A percentile compares a stretch with the other conserved stretches of the same genome.
phyloP scores from a whole-genome alignment of 495 filamentous ascomycete species.

The Lindgomyces ingoldianus region DNA sequence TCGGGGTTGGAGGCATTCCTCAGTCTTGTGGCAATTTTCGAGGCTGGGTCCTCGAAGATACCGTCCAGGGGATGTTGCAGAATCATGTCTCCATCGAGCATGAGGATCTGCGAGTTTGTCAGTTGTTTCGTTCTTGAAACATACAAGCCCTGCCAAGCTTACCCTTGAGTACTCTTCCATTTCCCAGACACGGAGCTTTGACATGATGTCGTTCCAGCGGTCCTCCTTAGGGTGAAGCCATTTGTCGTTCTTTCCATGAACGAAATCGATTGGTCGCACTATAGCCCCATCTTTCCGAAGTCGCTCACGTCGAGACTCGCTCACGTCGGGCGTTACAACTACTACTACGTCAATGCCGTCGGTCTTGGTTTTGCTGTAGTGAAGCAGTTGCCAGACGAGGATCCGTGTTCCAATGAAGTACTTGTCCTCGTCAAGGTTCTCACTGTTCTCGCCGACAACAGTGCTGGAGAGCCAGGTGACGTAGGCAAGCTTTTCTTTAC shows the following conservation, averaged over 20 bases:
- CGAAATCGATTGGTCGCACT: constrained; percentile 26
- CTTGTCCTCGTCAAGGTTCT: constrained; percentile 26
- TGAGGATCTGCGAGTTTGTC: constrained; percentile 17
- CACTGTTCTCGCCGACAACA: constrained; percentile 11
- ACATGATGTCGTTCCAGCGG: constrained; percentile 35
- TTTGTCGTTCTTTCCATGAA: constrained; percentile 19
- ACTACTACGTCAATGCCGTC: constrained; percentile 37
- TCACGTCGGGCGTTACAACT: constrained; percentile 37
- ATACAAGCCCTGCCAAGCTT: background rate
- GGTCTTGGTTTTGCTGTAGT: constrained; percentile 32
- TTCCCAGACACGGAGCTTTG: constrained; percentile 38
- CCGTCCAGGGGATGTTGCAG: constrained; percentile 31
- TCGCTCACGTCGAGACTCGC: constrained; percentile 21
- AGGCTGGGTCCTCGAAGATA: constrained; percentile 33
- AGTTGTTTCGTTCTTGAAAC: background rate
- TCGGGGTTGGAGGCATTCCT: background rate
- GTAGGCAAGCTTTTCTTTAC: constrained; percentile 15
- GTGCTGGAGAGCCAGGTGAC: constrained; percentile 35
- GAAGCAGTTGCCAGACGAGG: constrained; percentile 41
- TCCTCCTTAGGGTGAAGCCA: constrained; percentile 31
- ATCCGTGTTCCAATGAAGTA: constrained; percentile 39
- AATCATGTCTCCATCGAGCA: constrained; percentile 38
- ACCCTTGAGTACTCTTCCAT: constrained; percentile 31
- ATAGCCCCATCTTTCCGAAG: constrained; percentile 39
- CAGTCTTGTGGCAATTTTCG: constrained; percentile 6